A percentile compares a stretch with the other conserved stretches of the same genome.
These are phyloP conservation scores for Vitis hybrid DNA, from an alignment of 177 flowering plant genomes.

Conservation along the genomic window DNA sequence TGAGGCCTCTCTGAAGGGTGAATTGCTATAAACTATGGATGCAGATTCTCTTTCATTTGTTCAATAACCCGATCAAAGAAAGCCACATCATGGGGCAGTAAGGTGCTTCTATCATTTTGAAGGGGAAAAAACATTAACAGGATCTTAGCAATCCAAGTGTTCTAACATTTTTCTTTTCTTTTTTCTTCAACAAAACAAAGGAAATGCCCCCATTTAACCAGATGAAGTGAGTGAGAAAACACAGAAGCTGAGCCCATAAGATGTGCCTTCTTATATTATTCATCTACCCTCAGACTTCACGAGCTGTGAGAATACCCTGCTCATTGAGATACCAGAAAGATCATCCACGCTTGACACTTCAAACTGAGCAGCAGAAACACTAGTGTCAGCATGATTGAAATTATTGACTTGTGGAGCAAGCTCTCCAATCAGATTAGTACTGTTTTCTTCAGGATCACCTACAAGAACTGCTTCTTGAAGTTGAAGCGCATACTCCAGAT, in stretches of 20 bases:
- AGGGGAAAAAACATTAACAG: background rate
- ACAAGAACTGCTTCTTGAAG: slow-evolving; percentile 60
- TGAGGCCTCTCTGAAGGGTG: background rate
- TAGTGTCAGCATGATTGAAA: slow-evolving; percentile 27
- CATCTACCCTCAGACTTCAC: slow-evolving; percentile 69
- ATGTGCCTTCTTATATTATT: background rate
- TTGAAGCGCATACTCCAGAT: slow-evolving; percentile 72
- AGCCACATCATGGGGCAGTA: background rate
- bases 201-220: background rate
- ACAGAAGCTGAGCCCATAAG: background rate
- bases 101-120: background rate
- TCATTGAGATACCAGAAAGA: slow-evolving; percentile 63
- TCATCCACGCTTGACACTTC: slow-evolving; percentile 43
- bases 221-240: background rate
- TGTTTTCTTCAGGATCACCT: slow-evolving; percentile 63
- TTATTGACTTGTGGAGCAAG: slow-evolving; percentile 52
- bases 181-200: background rate
- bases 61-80: background rate
- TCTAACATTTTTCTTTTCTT: too few species aligned
- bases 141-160: too few species aligned
- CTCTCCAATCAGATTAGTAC: slow-evolving; percentile 59
- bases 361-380: slow-evolving; percentile 26
- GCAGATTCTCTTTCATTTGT: background rate
- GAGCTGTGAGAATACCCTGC: slow-evolving; percentile 69
- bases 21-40: background rate